A percentile compares a stretch with the other conserved stretches of the same genome.
phyloP scores from a whole-genome alignment of 2,329 filamentous ascomycete species.

The Ceratocystis colombiana region DNA sequence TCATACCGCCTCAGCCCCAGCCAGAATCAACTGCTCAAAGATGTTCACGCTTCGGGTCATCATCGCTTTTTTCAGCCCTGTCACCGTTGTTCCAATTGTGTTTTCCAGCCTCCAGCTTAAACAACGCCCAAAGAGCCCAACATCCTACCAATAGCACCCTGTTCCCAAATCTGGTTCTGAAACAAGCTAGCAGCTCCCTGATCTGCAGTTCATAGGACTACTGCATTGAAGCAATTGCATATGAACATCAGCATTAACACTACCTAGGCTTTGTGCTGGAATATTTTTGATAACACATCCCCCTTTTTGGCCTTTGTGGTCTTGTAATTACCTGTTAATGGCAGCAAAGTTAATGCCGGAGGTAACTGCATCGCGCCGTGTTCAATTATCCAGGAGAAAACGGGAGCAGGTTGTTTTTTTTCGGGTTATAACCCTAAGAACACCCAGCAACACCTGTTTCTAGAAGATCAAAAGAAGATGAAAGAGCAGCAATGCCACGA shows the following conservation, averaged over 20 bases:
- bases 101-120: not conserved
- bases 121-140: not conserved
- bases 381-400: not conserved
- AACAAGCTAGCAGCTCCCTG: slow-evolving; percentile 11
- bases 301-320: not conserved
- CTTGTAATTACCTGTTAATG: not conserved
- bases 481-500: not conserved
- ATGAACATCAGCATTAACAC: not conserved
- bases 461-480: not conserved
- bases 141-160: not conserved
- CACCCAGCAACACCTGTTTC: not conserved
- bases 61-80: not conserved
- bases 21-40: not conserved
- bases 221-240: not conserved
- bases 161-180: slow-evolving; percentile 6
- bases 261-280: not conserved
- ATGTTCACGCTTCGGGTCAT: not conserved
- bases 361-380: not conserved
- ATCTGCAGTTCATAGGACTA: slow-evolving; percentile 1
- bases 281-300: not conserved
- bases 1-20: not conserved
- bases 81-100: not conserved
- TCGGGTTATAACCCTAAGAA: not conserved
- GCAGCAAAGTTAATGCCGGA: not conserved
- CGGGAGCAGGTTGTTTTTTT: too few relatives aligned